These are phyloP conservation scores for Escallonia herrerae DNA, from an alignment of 129 eudicot genomes.

Conservation along the genomic window DNA sequence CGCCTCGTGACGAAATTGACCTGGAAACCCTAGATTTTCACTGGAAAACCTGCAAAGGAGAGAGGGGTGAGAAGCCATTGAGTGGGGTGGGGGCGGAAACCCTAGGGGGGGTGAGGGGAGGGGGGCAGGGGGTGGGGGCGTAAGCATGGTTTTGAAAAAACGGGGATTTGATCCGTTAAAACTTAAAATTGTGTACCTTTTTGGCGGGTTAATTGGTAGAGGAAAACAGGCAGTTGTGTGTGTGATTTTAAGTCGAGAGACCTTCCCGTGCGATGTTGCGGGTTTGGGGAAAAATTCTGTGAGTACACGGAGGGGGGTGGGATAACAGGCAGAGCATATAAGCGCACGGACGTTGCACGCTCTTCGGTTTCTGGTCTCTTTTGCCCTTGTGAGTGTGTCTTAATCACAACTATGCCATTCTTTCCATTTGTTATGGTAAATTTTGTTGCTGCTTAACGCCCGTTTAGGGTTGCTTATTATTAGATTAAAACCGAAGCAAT, in stretches of 20 bases:
- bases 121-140: constrained; percentile 14
- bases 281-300: neutral
- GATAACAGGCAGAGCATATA: neutral
- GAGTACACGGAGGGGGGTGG: neutral
- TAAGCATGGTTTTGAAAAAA: constrained; percentile 14
- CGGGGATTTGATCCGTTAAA: constrained; percentile 6
- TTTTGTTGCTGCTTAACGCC: too few relatives aligned
- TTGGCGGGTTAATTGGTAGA: constrained; percentile 47
- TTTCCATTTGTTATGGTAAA: too few relatives aligned
- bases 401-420: too few relatives aligned
- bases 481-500: too few relatives aligned
- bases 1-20: constrained; percentile 1
- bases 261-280: neutral
- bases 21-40: neutral
- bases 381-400: too few relatives aligned
- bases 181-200: constrained; percentile 29
- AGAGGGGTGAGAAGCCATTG: constrained; percentile 34
- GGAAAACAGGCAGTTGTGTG: constrained; percentile 2
- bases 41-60: constrained; percentile 44
- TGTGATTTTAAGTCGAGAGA: constrained; percentile 1
- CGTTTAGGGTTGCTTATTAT: too few relatives aligned
- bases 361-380: neutral
- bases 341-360: neutral
- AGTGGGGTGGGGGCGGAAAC: constrained; percentile 24
- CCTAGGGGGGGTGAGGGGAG: constrained; percentile 31